These are phyloP conservation scores for Endothia cerciana DNA, from an alignment of 2,329 filamentous ascomycete species.

Conservation along the genomic window DNA sequence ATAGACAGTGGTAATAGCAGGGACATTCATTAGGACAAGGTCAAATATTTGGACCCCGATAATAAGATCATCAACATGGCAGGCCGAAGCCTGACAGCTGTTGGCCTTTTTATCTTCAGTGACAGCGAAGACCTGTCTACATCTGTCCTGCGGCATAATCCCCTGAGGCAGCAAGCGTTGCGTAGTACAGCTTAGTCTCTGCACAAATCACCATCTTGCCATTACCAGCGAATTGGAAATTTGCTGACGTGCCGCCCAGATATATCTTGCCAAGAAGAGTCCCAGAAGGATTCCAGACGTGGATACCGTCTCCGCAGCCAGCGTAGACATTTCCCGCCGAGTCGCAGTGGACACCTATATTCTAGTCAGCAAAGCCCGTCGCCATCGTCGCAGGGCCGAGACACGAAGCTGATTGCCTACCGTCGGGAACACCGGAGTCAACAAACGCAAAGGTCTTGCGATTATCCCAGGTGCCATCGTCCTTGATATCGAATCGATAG, in stretches of 20 bases:
- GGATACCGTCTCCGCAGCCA: slow-evolving; percentile 55
- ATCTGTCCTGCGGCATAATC: slow-evolving; percentile 18
- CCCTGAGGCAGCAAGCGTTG: slow-evolving; percentile 35
- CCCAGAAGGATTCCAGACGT: slow-evolving; percentile 53
- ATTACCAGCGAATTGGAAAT: slow-evolving; percentile 53
- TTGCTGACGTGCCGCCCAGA: slow-evolving; percentile 49
- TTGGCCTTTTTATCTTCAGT: neutral
- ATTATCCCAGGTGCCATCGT: slow-evolving; percentile 49
- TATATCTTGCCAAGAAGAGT: slow-evolving; percentile 61
- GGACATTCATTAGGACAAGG: neutral
- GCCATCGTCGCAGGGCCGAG: neutral
- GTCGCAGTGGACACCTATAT: slow-evolving; percentile 57
- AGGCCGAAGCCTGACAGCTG: neutral
- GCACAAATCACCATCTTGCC: slow-evolving; percentile 48
- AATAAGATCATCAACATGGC: neutral
- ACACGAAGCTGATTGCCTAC: slow-evolving; percentile 36
- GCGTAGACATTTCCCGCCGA: slow-evolving; percentile 58
- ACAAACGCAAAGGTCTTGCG: slow-evolving; percentile 58
- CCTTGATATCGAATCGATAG: slow-evolving; percentile 47
- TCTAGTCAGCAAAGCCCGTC: neutral
- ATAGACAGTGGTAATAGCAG: neutral
- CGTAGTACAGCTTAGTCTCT: slow-evolving; percentile 46
- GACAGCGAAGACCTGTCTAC: neutral
- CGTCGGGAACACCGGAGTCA: slow-evolving; percentile 58
- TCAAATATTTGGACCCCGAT: neutral